These are phyloP conservation scores for Pneumocystis wakefieldiae DNA, from an alignment of 1,139 yeast species.

Conservation along the genomic window DNA sequence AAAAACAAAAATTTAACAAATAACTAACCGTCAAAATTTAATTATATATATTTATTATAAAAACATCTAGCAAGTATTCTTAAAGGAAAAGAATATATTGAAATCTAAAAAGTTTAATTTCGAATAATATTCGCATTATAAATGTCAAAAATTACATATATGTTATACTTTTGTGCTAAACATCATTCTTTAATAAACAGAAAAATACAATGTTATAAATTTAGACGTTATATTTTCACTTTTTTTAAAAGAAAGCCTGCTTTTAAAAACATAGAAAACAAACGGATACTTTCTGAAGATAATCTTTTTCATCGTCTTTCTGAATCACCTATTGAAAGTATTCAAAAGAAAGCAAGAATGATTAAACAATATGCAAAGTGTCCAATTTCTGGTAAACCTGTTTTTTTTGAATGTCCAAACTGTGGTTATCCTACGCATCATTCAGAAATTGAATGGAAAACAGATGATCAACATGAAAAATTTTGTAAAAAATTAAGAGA, in stretches of 20 bases:
- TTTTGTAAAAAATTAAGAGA: constrained; percentile 61
- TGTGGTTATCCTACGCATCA: constrained; percentile 97
- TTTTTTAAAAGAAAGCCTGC: not conserved
- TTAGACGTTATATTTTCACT: not conserved
- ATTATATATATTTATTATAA: not conserved
- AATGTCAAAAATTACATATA: not conserved
- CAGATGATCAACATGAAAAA: constrained; percentile 48
- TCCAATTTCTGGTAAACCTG: constrained; percentile 73
- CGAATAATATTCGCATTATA: not conserved
- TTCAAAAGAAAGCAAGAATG: constrained; percentile 81
- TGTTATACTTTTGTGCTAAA: not conserved
- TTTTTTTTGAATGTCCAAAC: constrained; percentile 75
- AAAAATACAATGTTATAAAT: not conserved
- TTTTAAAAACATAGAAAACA: not conserved
- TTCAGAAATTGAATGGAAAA: constrained; percentile 75
- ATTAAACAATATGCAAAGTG: constrained; percentile 79
- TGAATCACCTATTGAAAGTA: constrained; percentile 73
- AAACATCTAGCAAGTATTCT: not conserved
- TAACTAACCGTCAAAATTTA: not conserved
- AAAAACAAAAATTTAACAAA: not conserved
- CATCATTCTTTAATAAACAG: not conserved
- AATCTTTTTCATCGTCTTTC: constrained; percentile 77
- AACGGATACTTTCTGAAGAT: constrained; percentile 37
- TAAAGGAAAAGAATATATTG: not conserved
- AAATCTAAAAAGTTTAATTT: not conserved